Evolutionary conservation across 306 rosid genomes (phyloP), one percentile per base, ranked within the genome.

Genomic region (Adenanthera pavonina): DNA sequence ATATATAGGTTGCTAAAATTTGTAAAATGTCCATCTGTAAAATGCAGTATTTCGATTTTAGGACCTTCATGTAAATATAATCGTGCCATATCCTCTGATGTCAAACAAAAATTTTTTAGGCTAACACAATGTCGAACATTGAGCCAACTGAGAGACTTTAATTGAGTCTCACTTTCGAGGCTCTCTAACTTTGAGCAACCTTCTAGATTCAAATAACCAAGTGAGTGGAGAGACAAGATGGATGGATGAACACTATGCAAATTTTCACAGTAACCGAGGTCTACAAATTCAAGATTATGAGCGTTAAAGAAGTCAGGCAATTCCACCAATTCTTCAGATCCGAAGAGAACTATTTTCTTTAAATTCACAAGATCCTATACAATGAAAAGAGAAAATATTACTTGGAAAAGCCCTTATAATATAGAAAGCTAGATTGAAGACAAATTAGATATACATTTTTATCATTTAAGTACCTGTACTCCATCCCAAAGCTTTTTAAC

Each of bases 111-210:
- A 8, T 8, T 20, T 13, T 57, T 2, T 0, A 57, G 64, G 0
- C 0, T 0, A 8, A 0, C 0, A 7, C 64, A 57, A 0, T 9
- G 4, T 0, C 0, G 0, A 1, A 19, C 0, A 12, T 0, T 3
- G 34, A 57, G 35, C 8, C 19, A 1, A 5, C 8, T 19, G 0
- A 57, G 64, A 57, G 64, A 57, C 8, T 57, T 19, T 30, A 57
- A 2, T 19, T 2, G 35, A 3, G 2, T 57, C 3, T 57, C 14
- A 11, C 14, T 0, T 0, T 57, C 34, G 7, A 57, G 14, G 2
- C 8, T 57, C 34, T 3, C 0, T 20, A 57, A 3, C 0, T 8
- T 2, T 10, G 0, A 0, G 12, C 64, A 20, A 0, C 1, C 4
- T 0, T 0, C 5, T 0, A 57, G 14, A 57, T 7, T 1, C 51